Base-by-base conservation (phyloP, 2,329 filamentous ascomycete species). In the Pseudocercospora ulei region DNA sequence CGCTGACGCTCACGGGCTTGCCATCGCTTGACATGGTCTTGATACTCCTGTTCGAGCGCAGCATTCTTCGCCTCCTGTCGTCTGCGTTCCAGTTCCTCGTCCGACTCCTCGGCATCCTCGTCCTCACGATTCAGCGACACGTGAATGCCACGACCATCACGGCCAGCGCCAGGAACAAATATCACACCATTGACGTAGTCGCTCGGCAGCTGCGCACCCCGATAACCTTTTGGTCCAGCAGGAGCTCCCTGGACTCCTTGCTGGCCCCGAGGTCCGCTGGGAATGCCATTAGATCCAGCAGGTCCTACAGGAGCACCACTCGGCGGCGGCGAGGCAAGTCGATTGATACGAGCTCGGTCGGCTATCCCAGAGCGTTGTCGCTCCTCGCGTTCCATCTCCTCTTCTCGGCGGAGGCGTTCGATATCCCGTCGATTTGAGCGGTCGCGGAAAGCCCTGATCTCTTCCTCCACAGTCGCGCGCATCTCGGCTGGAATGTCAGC, bases 401-500 rank as follows among this genome's bases (percentile, higher is more conserved):
- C 90, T 61, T 98, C 90, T 28, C 80, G 72, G 56, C 79, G 78
- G 22, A 94, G 65, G 3, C 90, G 81, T 61, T 98, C 90, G 56
- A 92, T 66, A 57, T 98, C 90, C 24, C 88, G 74, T 45, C 82
- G 77, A 43, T 78, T 94, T 52, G 88, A 95, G 12, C 88, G 75
- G 50, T 98, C 90, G 49, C 90, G 75, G 67, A 98, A 98, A 0
- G 87, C 83, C 0, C 85, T 79, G 54, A 98, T 98, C 60, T 98
- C 92, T 41, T 80, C 80, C 0, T 90, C 84, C 9, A 98, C 90
- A 0, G 85, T 87, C 58, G 93, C 90, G 14, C 90, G 79, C 85
- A 94, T 92, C 58, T 96, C 90, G 1, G 84, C 80, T 0, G 90
- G 90, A 31, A 98, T 95, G 55, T 98, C 90, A 12, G 87, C 80